Evolutionary conservation across 1,284 basidiomycete species (phyloP), one percentile per base, ranked within the genome.

Genomic region (Bondarzewia mesenterica): DNA sequence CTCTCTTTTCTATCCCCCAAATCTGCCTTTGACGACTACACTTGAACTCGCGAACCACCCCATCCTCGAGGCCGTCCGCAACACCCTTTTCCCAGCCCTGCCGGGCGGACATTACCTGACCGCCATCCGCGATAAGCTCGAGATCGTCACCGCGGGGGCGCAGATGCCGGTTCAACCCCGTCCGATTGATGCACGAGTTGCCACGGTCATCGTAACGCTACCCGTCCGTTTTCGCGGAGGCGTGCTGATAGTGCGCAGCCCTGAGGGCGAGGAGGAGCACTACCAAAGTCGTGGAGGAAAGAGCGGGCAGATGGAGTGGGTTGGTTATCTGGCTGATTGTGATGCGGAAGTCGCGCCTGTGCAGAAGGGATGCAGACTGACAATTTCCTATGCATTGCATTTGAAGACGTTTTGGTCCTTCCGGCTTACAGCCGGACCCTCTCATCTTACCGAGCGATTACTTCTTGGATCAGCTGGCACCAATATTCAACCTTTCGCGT

Each of bases 41-140:
- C 75, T 89, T 55, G 86, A 89, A 57, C 73, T 89, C 52, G 75
- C 85, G 12, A 87, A 83, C 60, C 84, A 86, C 58, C 86, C 86
- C 2, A 81, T 89, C 58, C 74, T 89, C 50, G 85, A 88, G 54
- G 80, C 86, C 0, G 70, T 88, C 26, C 79, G 80, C 44, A 78
- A 70, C 50, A 71, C 80, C 0, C 68, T 89, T 16, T 88, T 89
- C 64, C 84, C 85, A 0, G 69, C 73, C 27, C 68, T 88, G 12
- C 77, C 84, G 3, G 60, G 69, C 1, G 85, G 85, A 1, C 78
- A 85, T 57, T 80, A 84, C 61, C 75, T 89, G 53, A 78, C 78
- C 29, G 78, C 78, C 0, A 63, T 78, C 15, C 75, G 80, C 44
- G 85, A 89, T 59, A 76, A 75, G 54, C 70, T 89, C 27, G 84